Conservation (phyloP, 768 basidiomycete genomes). For the Boletus sp. region DNA sequence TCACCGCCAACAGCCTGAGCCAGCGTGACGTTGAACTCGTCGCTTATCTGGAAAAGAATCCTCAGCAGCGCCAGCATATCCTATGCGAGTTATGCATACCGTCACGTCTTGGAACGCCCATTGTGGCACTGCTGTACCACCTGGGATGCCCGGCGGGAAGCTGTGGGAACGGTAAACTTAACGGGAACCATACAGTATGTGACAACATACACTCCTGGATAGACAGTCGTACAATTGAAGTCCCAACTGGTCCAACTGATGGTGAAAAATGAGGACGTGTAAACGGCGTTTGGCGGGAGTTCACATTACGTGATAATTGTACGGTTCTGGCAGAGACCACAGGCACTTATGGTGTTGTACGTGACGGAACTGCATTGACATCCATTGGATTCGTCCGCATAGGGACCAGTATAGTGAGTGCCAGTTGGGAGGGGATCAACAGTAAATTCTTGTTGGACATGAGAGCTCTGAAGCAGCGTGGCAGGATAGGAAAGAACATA, state of each 20-base stretch:
- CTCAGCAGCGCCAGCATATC: slow-evolving; percentile 2
- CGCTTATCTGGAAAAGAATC: slow-evolving; percentile 27
- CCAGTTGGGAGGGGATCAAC: slow-evolving; percentile 38
- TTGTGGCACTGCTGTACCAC: slow-evolving; percentile 48
- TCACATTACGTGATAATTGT: slow-evolving; percentile 35
- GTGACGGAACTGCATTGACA: slow-evolving; percentile 59
- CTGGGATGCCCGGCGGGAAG: slow-evolving; percentile 49
- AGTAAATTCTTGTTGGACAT: slow-evolving; percentile 33
- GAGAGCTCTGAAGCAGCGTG: slow-evolving; percentile 3
- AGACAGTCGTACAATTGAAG: slow-evolving; percentile 44
- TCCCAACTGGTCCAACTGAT: slow-evolving; percentile 54
- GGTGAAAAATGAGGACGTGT: not conserved
- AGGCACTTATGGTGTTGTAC: slow-evolving; percentile 57
- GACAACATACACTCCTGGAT: slow-evolving; percentile 23
- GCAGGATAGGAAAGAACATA: slow-evolving; percentile 27
- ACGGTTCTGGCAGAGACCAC: slow-evolving; percentile 53
- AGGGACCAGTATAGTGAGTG: slow-evolving; percentile 35
- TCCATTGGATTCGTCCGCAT: slow-evolving; percentile 20
- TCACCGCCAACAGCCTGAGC: slow-evolving; percentile 35
- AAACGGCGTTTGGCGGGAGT: not conserved
- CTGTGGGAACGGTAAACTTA: slow-evolving; percentile 25
- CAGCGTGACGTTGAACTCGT: slow-evolving; percentile 39
- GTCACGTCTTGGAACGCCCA: slow-evolving; percentile 63
- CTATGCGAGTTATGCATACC: slow-evolving; percentile 28
- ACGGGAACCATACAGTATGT: not conserved